These are phyloP conservation scores for Ophidiomyces ophidiicola DNA, from an alignment of 2,329 filamentous ascomycete genomes.

Conservation along the genomic window DNA sequence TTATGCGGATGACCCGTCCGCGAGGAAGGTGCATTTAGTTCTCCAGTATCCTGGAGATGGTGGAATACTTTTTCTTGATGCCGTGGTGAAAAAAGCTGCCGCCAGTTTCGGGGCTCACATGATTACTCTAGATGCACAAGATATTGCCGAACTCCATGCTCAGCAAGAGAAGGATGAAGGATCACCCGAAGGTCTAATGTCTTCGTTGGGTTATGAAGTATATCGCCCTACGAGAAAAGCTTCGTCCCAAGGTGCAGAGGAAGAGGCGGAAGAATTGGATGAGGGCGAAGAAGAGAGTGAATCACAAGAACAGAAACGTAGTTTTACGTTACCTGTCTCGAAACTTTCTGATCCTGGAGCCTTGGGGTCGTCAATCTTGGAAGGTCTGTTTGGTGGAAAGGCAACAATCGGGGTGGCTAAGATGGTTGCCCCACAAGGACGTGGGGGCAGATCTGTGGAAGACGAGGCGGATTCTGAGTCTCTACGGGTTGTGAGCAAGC, in stretches of 20 bases:
- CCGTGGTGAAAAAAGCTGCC: conserved; percentile 53
- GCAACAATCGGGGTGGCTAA: conserved; percentile 14
- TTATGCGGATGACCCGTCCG: conserved; percentile 36
- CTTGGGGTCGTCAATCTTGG: conserved; percentile 12
- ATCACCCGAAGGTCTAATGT: conserved; percentile 25
- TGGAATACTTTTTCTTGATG: conserved; percentile 44
- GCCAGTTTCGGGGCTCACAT: conserved; percentile 39
- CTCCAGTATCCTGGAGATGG: conserved; percentile 49
- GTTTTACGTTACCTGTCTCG: not conserved
- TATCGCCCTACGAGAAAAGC: conserved; percentile 29
- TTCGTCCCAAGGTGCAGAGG: conserved; percentile 32
- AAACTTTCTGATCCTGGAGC: conserved; percentile 4
- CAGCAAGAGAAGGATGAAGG: conserved; percentile 31
- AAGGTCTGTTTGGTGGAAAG: conserved; percentile 13
- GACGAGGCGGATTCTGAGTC: conserved; percentile 24
- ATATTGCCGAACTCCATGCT: conserved; percentile 33
- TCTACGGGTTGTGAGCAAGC: conserved; percentile 26
- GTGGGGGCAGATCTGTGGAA: conserved; percentile 8
- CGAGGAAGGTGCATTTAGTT: conserved; percentile 44
- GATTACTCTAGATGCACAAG: conserved; percentile 35
- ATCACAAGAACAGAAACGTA: conserved; percentile 1
- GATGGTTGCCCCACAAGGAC: conserved; percentile 11
- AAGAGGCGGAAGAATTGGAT: conserved; percentile 35
- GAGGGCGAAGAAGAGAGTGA: conserved; percentile 24
- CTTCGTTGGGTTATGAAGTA: conserved; percentile 42